Base-by-base conservation (phyloP, 176 grass and related monocot species). In the Bonia amplexicaulis region DNA sequence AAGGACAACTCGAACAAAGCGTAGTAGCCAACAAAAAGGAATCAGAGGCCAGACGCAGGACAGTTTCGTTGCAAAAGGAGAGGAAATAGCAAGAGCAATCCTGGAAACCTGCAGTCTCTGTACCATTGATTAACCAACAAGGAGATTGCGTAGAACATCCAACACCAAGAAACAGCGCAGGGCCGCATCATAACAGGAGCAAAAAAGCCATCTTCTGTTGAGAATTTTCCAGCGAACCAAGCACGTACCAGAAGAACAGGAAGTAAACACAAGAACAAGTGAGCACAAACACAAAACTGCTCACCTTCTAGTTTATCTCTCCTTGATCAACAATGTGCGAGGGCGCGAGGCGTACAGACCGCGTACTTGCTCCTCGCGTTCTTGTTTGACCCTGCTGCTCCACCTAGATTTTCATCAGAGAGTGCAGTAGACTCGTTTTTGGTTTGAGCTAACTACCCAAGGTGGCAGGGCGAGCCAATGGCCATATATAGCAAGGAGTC, bases 401-500 rank as follows among this genome's bases (percentile, higher is more conserved):
- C 39, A 53, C 82, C 83, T 69, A 20, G 48, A 46, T 5, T 37
- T 37, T 37, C 75, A 71, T 71, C 3, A 39, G 80, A 76, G 46
- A 3, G 52, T 31, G 54, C 69, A 59, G 85, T 69, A 41, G 69
- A 68, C 66, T 48, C 42, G 44, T 33, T 78, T 35, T 8, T 65
- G 41, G 88, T n/a, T 16, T 6, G 62, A 57, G 79, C 66, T 71
- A 72, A 81, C 71, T 53, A 82, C 77, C 53, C 73, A 23, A 67
- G 80, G 16, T 83, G 65, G 78, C 54, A 64, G 66, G 3, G 13
- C 0, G 39, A 73, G 73, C 72, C 78, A 17, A 39, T 8, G 84
- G 73, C 57, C 73, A 74, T 90, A 90, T 90, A 90, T 90, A 90
- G 84, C 1, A 10, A 35, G 54, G 7, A 20, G 52, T 17, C 17